These are phyloP conservation scores for Epichloe uncinata DNA, from an alignment of 2,329 filamentous ascomycete genomes.

Conservation along the genomic window DNA sequence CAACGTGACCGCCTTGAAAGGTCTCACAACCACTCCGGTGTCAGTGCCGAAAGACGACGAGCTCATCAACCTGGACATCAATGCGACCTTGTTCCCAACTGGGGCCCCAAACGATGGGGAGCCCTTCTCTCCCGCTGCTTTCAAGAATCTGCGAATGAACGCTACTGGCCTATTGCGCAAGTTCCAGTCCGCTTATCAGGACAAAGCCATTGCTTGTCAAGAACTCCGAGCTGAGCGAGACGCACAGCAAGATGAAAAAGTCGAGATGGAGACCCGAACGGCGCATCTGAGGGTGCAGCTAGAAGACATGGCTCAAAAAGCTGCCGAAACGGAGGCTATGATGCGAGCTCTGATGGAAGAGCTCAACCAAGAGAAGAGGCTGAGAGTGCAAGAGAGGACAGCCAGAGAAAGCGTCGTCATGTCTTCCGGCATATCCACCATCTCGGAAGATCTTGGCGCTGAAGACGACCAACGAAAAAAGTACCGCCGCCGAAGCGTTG, in stretches of 20 bases:
- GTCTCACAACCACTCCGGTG: slow-evolving; percentile 10
- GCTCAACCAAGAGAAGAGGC: slow-evolving; percentile 36
- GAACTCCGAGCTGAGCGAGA: slow-evolving; percentile 41
- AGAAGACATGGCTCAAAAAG: slow-evolving; percentile 42
- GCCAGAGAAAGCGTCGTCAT: slow-evolving; percentile 15
- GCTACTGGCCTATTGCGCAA: slow-evolving; percentile 40
- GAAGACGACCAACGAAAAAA: slow-evolving; percentile 34
- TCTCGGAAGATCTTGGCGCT: slow-evolving; percentile 40
- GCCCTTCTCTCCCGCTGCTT: slow-evolving; percentile 44
- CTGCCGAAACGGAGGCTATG: slow-evolving; percentile 37
- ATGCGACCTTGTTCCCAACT: slow-evolving; percentile 37
- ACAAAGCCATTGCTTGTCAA: slow-evolving; percentile 32
- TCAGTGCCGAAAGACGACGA: slow-evolving; percentile 33
- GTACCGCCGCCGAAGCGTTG: slow-evolving; percentile 29
- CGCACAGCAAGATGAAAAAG: slow-evolving; percentile 39
- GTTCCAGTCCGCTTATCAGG: slow-evolving; percentile 46
- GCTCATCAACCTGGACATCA: slow-evolving; percentile 41
- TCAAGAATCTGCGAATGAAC: slow-evolving; percentile 46
- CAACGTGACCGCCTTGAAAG: slow-evolving; percentile 28
- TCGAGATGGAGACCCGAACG: slow-evolving; percentile 39
- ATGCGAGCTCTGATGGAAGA: slow-evolving; percentile 38
- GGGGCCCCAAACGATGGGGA: slow-evolving; percentile 30
- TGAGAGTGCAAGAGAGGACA: slow-evolving; percentile 26
- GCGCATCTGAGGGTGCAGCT: slow-evolving; percentile 45
- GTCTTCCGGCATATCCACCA: slow-evolving; percentile 26